Evolutionary conservation across 768 basidiomycete genomes (phyloP).

Genomic region (Russula abietina): DNA sequence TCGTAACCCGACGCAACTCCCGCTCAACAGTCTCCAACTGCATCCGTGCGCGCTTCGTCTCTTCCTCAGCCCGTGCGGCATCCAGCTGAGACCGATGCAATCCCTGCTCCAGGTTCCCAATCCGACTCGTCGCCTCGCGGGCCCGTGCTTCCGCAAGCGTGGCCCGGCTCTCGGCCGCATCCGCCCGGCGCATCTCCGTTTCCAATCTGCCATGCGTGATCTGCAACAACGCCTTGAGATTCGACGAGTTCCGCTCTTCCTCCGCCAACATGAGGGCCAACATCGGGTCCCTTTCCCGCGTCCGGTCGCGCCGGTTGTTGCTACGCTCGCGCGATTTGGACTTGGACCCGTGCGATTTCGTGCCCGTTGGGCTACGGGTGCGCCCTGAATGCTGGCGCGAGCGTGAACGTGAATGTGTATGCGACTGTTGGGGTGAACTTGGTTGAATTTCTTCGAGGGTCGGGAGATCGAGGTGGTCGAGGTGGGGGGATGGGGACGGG

Average conservation of each 20-base stretch:
- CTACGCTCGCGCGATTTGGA: conserved; percentile 21
- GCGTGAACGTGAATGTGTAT: background rate
- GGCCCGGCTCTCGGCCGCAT: conserved; percentile 24
- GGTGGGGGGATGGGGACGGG: background rate
- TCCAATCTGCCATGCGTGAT: conserved; percentile 23
- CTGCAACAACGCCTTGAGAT: conserved; percentile 23
- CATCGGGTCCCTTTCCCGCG: conserved; percentile 18
- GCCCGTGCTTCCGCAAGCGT: conserved; percentile 22
- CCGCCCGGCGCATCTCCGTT: conserved; percentile 20
- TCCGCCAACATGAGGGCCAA: conserved; percentile 25
- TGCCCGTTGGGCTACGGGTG: conserved; percentile 15
- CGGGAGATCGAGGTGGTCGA: background rate
- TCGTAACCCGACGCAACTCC: conserved; percentile 20
- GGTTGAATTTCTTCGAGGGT: background rate
- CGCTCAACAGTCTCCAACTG: conserved; percentile 24
- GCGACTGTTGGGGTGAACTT: background rate
- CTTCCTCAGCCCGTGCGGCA: conserved; percentile 23
- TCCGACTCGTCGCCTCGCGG: conserved; percentile 17
- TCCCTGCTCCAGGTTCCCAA: conserved; percentile 17
- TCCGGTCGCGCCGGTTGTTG: conserved; percentile 1
- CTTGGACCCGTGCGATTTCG: conserved; percentile 13
- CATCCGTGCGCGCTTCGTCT: conserved; percentile 24
- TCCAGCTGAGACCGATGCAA: conserved; percentile 22
- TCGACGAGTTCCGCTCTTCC: conserved; percentile 25
- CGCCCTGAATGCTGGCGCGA: conserved; percentile 4